A percentile compares a stretch with the other conserved stretches of the same genome.
Evolutionary conservation across 2,329 filamentous ascomycete species (phyloP).

Genomic region (Colletotrichum tropicicola): DNA sequence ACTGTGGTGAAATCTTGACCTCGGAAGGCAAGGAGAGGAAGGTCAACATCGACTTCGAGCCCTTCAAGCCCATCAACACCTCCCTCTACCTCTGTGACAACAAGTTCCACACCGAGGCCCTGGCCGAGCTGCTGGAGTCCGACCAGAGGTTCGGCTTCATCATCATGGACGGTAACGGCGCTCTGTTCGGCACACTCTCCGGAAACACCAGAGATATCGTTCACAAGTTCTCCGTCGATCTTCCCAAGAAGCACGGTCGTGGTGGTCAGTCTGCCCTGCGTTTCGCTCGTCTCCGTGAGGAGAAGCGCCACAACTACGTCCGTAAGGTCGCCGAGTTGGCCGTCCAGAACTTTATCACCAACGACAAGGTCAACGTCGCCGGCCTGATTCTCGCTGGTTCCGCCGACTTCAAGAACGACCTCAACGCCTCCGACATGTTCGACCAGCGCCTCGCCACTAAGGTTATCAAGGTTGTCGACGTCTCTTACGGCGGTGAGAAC

Average conservation of each 20-base stretch:
- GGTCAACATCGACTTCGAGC: constrained; percentile 99
- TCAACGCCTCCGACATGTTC: constrained; percentile 98
- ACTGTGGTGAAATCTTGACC: constrained; percentile 99
- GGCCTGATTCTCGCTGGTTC: constrained; percentile 96
- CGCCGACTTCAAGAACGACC: constrained; percentile 99
- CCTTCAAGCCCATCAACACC: constrained; percentile 99
- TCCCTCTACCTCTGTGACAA: constrained; percentile 99
- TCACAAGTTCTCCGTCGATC: constrained; percentile 98
- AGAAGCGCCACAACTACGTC: constrained; percentile 99
- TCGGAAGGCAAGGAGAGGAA: constrained; percentile 98
- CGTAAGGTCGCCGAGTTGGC: constrained; percentile 98
- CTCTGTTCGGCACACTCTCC: constrained; percentile 94
- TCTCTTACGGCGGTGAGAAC: constrained; percentile 98
- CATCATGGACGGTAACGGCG: constrained; percentile 99
- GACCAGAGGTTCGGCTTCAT: constrained; percentile 99
- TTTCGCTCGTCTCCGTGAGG: constrained; percentile 99
- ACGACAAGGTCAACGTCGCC: constrained; percentile 97
- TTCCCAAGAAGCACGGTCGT: constrained; percentile 99
- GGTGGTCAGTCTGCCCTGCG: constrained; percentile 99
- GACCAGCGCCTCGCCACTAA: constrained; percentile 90
- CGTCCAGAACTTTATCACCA: constrained; percentile 98
- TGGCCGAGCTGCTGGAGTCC: constrained; percentile 96
- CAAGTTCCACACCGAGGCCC: constrained; percentile 98
- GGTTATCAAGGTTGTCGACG: constrained; percentile 99
- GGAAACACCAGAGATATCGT: constrained; percentile 97